phyloP scores from a whole-genome alignment of 2,329 filamentous ascomycete genomes.

The Macrophomina tecta region DNA sequence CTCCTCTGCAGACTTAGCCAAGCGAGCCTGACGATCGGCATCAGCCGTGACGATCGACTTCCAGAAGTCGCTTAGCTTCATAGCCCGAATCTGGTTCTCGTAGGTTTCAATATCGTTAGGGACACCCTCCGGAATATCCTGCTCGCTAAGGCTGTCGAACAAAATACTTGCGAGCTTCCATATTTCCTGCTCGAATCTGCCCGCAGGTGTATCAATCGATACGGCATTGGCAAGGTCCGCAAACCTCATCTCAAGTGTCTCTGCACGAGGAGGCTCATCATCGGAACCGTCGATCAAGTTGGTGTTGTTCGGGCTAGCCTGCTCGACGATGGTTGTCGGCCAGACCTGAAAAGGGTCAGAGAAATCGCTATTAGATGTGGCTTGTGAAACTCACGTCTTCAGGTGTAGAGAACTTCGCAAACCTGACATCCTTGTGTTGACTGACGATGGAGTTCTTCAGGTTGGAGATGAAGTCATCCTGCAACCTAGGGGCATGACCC shows the following conservation, averaged over 20 bases:
- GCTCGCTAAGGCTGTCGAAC: constrained; percentile 56
- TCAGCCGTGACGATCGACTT: constrained; percentile 50
- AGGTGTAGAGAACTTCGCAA: constrained; percentile 65
- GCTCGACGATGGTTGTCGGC: constrained; percentile 19
- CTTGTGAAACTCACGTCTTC: constrained; percentile 44
- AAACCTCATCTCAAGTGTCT: constrained; percentile 46
- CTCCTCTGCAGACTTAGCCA: constrained; percentile 73
- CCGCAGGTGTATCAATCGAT: constrained; percentile 44
- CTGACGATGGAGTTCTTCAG: constrained; percentile 65
- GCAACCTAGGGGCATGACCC: constrained; percentile 45
- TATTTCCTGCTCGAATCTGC: constrained; percentile 70
- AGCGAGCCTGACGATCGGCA: constrained; percentile 55
- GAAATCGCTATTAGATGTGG: constrained; percentile 13
- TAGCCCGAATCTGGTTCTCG: constrained; percentile 55
- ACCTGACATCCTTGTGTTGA: constrained; percentile 68
- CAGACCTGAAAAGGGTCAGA: constrained; percentile 20
- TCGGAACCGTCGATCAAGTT: constrained; percentile 7
- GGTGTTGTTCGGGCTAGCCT: constrained; percentile 15
- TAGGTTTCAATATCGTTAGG: constrained; percentile 47
- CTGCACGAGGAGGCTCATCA: constrained; percentile 25
- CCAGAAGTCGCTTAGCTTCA: constrained; percentile 73
- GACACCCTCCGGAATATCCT: constrained; percentile 58
- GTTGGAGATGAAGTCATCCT: constrained; percentile 59
- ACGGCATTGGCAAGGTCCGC: constrained; percentile 59
- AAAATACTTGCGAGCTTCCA: constrained; percentile 89